Conservation (phyloP, 2,329 filamentous ascomycete genomes). For the Trichophyton equinum region DNA sequence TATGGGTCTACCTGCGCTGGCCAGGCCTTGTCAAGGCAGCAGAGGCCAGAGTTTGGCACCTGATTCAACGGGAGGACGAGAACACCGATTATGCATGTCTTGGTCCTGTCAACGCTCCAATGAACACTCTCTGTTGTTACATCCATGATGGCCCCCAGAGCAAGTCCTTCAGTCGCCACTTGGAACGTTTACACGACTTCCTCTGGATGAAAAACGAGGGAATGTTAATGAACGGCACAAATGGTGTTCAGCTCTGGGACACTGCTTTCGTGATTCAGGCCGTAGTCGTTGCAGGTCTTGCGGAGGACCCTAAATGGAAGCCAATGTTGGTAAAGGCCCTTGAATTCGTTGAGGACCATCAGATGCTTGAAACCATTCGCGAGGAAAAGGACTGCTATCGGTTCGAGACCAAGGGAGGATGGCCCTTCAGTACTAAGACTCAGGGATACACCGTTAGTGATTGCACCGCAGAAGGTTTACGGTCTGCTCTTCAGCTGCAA, state of each 20-base stretch:
- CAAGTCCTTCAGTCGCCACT: conserved; percentile 58
- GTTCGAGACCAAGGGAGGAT: conserved; percentile 81
- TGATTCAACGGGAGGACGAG: conserved; percentile 81
- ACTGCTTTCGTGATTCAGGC: conserved; percentile 83
- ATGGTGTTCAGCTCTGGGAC: conserved; percentile 97
- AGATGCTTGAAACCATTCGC: conserved; percentile 70
- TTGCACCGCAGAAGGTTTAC: conserved; percentile 82
- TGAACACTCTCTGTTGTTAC: conserved; percentile 83
- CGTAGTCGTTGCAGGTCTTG: conserved; percentile 63
- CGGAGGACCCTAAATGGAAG: conserved; percentile 62
- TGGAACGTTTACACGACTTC: conserved; percentile 72
- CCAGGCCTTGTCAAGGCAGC: conserved; percentile 54
- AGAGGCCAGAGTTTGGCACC: conserved; percentile 67
- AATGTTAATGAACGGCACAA: conserved; percentile 90
- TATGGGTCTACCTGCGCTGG: conserved; percentile 69
- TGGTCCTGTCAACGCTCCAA: conserved; percentile 76
- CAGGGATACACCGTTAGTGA: conserved; percentile 95
- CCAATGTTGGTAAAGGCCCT: conserved; percentile 75
- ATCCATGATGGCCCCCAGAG: conserved; percentile 69
- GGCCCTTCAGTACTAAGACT: conserved; percentile 85
- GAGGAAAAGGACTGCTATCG: conserved; percentile 75
- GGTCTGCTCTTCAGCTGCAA: conserved; percentile 74
- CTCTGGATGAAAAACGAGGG: conserved; percentile 87
- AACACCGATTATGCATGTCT: conserved; percentile 82
- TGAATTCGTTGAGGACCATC: conserved; percentile 76